Percentiles rank a stretch among this genome's conserved stretches.
phyloP scores from a whole-genome alignment of 2,329 filamentous ascomycete genomes.

The Myriosclerotinia curreyana region DNA sequence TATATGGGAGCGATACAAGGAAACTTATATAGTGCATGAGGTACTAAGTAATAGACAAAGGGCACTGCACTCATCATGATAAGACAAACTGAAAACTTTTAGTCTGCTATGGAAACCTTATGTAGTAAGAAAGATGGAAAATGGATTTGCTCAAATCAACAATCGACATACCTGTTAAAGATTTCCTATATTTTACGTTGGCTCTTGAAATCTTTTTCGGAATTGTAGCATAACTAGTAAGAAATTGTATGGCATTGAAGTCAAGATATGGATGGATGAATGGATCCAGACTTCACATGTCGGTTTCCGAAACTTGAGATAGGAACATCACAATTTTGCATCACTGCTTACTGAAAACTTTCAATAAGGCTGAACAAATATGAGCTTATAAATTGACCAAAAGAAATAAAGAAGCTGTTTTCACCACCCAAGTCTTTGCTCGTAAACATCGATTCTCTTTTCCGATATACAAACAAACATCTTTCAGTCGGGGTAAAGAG shows the following conservation, averaged over 20 bases:
- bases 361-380: too few relatives aligned
- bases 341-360: too few relatives aligned
- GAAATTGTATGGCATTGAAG: too few relatives aligned
- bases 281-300: background rate
- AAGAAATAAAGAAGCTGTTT: too few relatives aligned
- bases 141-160: background rate
- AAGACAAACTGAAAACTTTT: constrained; percentile 13
- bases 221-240: too few relatives aligned
- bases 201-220: too few relatives aligned
- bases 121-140: constrained; percentile 3
- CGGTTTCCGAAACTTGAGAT: too few relatives aligned
- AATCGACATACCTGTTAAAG: background rate
- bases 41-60: background rate
- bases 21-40: background rate
- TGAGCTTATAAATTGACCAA: too few relatives aligned
- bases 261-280: background rate
- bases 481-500: background rate
- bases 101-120: background rate
- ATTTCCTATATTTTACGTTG: background rate
- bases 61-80: background rate
- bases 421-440: too few relatives aligned
- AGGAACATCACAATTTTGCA: too few relatives aligned
- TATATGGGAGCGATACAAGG: background rate
- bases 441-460: background rate
- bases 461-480: background rate